Percentiles rank a stretch among this genome's conserved stretches.
Conservation (phyloP, 257 asterid species). For the Solanum sejunctum region DNA sequence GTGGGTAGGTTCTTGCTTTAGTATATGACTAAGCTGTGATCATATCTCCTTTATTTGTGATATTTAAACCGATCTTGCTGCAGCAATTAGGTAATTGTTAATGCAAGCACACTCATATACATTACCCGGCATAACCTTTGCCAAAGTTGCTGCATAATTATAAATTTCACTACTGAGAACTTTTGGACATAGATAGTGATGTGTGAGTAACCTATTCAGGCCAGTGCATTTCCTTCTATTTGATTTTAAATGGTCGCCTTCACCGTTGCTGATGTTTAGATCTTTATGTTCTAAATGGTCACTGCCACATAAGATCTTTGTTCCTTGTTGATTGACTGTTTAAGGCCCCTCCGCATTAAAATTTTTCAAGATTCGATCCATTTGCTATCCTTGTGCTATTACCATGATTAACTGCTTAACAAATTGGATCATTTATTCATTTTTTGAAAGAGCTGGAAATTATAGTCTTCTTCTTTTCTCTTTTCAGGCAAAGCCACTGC, state of each 20-base stretch:
- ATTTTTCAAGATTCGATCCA: background rate
- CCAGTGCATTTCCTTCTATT: background rate
- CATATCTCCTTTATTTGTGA: background rate
- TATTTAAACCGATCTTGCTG: too few species aligned
- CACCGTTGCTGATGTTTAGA: background rate
- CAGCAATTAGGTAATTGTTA: background rate
- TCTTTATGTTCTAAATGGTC: background rate
- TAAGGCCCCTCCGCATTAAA: background rate
- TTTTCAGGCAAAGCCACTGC: slow-evolving; percentile 56
- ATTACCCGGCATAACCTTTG: background rate
- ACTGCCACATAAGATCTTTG: background rate
- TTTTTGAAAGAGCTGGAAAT: background rate
- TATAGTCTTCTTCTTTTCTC: background rate
- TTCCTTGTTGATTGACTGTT: background rate
- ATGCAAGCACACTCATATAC: background rate
- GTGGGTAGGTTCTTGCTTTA: slow-evolving; percentile 35
- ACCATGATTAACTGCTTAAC: background rate
- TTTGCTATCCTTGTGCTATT: background rate
- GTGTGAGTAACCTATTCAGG: background rate
- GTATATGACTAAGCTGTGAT: background rate
- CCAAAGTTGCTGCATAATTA: background rate
- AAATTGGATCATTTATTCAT: background rate
- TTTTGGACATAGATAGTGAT: background rate
- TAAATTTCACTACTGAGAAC: background rate
- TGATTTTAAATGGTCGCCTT: background rate